A percentile compares a stretch with the other conserved stretches of the same genome.
phyloP scores from a whole-genome alignment of 345 rosid species.

The Lepidium didymum region DNA sequence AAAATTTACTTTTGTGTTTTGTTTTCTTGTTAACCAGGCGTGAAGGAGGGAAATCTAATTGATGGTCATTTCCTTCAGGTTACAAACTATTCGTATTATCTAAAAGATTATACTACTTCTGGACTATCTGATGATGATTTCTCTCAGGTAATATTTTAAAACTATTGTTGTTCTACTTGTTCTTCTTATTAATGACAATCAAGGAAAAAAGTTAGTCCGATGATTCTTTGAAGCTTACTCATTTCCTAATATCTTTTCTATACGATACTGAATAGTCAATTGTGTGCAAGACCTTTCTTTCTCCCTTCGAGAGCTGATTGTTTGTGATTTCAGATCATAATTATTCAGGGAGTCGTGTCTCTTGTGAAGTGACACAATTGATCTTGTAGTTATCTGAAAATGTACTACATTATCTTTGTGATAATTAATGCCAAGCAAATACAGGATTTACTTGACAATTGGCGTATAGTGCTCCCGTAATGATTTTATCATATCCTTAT shows the following conservation, averaged over 20 bases:
- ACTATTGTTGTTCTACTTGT: background rate
- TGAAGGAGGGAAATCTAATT: constrained; percentile 34
- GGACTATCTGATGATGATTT: constrained; percentile 69
- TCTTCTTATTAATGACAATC: background rate
- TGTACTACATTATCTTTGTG: background rate
- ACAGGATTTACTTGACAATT: background rate
- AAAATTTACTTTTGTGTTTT: background rate
- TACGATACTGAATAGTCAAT: background rate
- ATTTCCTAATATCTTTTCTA: background rate
- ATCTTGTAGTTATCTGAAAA: background rate
- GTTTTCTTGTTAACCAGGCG: constrained; percentile 36
- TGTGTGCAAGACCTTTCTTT: background rate
- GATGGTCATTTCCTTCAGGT: constrained; percentile 48
- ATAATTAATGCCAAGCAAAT: background rate
- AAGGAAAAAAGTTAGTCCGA: constrained; percentile 30
- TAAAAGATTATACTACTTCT: constrained; percentile 39
- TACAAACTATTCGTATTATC: constrained; percentile 31
- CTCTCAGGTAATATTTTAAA: constrained; percentile 41
- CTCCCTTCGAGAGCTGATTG: background rate
- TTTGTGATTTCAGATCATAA: background rate
- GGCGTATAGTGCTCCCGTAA: background rate
- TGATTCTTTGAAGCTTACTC: constrained; percentile 44
- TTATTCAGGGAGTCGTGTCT: background rate
- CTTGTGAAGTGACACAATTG: background rate
- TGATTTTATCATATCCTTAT: constrained; percentile 1